A percentile compares a stretch with the other conserved stretches of the same genome.
These are phyloP conservation scores for Phaeodactylum tricornutum DNA, from an alignment of 108 stramenopile species.

Conservation along the genomic window DNA sequence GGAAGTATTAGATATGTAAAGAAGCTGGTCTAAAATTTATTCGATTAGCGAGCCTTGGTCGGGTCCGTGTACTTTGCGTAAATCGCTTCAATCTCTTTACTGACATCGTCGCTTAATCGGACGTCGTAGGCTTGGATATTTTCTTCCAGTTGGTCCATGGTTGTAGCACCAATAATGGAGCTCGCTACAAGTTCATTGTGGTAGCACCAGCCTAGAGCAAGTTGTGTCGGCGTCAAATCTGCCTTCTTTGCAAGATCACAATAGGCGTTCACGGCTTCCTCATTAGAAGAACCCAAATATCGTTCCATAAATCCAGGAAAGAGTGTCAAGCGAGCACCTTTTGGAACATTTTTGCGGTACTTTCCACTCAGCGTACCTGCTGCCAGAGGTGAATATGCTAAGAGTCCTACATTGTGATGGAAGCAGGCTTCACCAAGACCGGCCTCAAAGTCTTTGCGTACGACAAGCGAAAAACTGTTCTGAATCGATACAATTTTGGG, in stretches of 20 bases:
- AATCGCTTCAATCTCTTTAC: constrained; percentile 47
- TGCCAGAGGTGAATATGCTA: constrained; percentile 86
- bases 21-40: too few species aligned
- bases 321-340: constrained; percentile 36
- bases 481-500: constrained; percentile 80
- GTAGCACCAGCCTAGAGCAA: constrained; percentile 85
- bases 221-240: constrained; percentile 58
- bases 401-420: constrained; percentile 74
- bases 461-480: constrained; percentile 80
- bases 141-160: constrained; percentile 71
- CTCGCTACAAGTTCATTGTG: constrained; percentile 73
- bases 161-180: constrained; percentile 89
- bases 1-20: too few species aligned
- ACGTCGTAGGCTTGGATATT: constrained; percentile 47
- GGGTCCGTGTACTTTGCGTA: constrained; percentile 79
- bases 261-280: constrained; percentile 66
- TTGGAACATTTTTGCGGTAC: constrained; percentile 36
- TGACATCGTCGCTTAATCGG: constrained; percentile 34
- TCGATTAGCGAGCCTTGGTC: constrained; percentile 46
- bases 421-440: constrained; percentile 83
- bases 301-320: constrained; percentile 88
- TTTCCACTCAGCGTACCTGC: constrained; percentile 83
- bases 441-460: constrained; percentile 79
- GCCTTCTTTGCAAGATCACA: constrained; percentile 42
- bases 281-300: constrained; percentile 50